phyloP scores from a whole-genome alignment of 805 yeast genomes.

The Sungouiella blattae region DNA sequence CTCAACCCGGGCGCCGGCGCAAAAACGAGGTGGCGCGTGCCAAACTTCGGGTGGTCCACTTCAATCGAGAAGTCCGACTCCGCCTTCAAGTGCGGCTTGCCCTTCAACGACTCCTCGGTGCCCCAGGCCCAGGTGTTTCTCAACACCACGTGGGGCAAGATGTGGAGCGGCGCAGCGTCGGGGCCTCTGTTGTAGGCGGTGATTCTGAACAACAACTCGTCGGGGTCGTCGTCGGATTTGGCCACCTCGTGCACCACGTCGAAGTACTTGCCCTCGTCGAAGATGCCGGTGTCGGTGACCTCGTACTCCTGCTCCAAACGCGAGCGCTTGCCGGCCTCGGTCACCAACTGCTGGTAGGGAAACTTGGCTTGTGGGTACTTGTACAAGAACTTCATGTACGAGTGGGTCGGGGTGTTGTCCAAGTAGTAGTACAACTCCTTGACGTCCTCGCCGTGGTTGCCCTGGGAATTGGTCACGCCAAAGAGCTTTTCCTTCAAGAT shows the following conservation, averaged over 20 bases:
- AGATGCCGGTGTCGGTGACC: conserved; percentile 73
- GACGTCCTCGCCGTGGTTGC: conserved; percentile 95
- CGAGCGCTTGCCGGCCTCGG: conserved; percentile 61
- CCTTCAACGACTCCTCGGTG: conserved; percentile 41
- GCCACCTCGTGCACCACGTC: conserved; percentile 91
- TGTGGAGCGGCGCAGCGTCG: conserved; percentile 83
- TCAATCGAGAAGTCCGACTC: conserved; percentile 47
- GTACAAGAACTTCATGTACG: conserved; percentile 86
- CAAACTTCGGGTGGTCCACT: conserved; percentile 66
- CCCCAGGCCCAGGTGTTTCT: conserved; percentile 97
- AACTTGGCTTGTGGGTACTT: conserved; percentile 86
- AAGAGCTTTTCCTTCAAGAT: conserved; percentile 81
- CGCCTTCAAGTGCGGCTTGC: conserved; percentile 48
- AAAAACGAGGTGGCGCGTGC: conserved; percentile 58
- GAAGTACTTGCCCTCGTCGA: conserved; percentile 72
- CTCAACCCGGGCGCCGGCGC: conserved; percentile 80
- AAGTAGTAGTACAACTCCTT: conserved; percentile 81
- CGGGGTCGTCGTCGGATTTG: conserved; percentile 74
- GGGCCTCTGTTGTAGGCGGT: conserved; percentile 85
- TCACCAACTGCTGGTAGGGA: conserved; percentile 75
- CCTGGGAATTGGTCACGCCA: conserved; percentile 89
- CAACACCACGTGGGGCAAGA: conserved; percentile 78
- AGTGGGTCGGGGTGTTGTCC: conserved; percentile 90
- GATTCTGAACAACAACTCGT: conserved; percentile 75
- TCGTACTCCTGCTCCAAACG: conserved; percentile 76